Evolutionary conservation across 352 stramenopile genomes (phyloP).

Genomic region (Phytophthora tubulina): DNA sequence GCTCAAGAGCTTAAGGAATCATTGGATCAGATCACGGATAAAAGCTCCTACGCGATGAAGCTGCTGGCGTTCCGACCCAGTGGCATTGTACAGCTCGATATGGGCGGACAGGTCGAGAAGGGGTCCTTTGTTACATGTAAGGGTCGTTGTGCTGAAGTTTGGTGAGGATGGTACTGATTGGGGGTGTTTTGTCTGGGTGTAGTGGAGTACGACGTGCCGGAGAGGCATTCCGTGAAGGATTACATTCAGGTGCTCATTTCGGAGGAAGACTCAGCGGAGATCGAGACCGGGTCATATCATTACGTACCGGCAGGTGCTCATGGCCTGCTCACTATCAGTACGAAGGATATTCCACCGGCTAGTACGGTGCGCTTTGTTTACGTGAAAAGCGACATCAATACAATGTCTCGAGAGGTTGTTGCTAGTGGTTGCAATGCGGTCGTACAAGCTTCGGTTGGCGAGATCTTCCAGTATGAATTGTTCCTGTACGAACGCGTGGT

Average conservation of each 20-base stretch:
- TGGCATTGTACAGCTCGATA: conserved; percentile 85
- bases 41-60: conserved; percentile 74
- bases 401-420: conserved; percentile 83
- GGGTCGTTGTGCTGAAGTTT: conserved; percentile 4
- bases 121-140: conserved; percentile 84
- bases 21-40: conserved; percentile 73
- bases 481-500: conserved; percentile 89
- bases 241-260: conserved; percentile 90
- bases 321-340: conserved; percentile 83
- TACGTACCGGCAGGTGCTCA: conserved; percentile 70
- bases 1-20: conserved; percentile 80
- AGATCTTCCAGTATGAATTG: conserved; percentile 92
- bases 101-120: conserved; percentile 87
- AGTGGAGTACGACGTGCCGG: conserved; percentile 87
- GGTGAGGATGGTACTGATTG: conserved; percentile 14
- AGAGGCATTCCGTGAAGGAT: conserved; percentile 85
- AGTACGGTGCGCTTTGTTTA: conserved; percentile 88
- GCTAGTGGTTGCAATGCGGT: conserved; percentile 88
- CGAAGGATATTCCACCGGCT: conserved; percentile 67
- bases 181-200: conserved; percentile 5
- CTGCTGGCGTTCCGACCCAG: conserved; percentile 83
- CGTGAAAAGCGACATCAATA: conserved; percentile 90
- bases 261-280: conserved; percentile 71
- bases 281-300: conserved; percentile 84
- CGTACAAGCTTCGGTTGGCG: conserved; percentile 82